Conservation (phyloP, 805 yeast species). For the Debaryomyces maramus region DNA sequence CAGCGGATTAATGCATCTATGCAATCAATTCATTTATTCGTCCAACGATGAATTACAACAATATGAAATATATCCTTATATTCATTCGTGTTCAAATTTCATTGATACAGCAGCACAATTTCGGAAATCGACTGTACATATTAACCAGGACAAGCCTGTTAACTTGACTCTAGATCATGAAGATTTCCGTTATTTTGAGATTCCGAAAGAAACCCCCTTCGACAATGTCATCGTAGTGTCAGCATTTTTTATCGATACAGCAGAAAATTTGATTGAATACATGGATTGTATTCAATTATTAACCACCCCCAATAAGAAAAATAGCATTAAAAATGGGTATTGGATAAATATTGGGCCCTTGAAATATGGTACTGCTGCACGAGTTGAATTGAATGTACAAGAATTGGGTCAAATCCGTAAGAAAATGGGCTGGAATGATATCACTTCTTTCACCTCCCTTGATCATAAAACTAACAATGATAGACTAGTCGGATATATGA, state of each 20-base stretch:
- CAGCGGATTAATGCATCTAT: slow-evolving; percentile 72
- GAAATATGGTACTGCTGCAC: slow-evolving; percentile 85
- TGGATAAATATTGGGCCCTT: slow-evolving; percentile 95
- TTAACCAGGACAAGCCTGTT: slow-evolving; percentile 37
- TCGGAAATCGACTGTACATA: slow-evolving; percentile 38
- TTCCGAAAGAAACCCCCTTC: slow-evolving; percentile 26
- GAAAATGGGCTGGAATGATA: slow-evolving; percentile 60
- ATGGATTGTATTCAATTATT: slow-evolving; percentile 54
- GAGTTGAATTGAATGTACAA: slow-evolving; percentile 69
- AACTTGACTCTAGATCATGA: slow-evolving; percentile 52
- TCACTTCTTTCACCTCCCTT: slow-evolving; percentile 12
- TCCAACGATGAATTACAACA: slow-evolving; percentile 9
- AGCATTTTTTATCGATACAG: slow-evolving; percentile 87
- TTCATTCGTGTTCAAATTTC: slow-evolving; percentile 51
- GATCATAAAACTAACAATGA: slow-evolving; percentile 10
- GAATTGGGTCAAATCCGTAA: slow-evolving; percentile 59
- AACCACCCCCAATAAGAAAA: slow-evolving; percentile 9
- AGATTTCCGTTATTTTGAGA: slow-evolving; percentile 61
- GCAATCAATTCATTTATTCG: slow-evolving; percentile 58
- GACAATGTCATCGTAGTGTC: slow-evolving; percentile 59
- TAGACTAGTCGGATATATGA: slow-evolving; percentile 59
- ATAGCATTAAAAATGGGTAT: slow-evolving; percentile 43
- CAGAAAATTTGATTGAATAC: slow-evolving; percentile 79
- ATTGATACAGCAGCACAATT: slow-evolving; percentile 15
- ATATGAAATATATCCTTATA: slow-evolving; percentile 40